Percentiles rank a stretch among this genome's conserved stretches.
Conservation (phyloP, 306 rosid species). For the Cercis canadensis region DNA sequence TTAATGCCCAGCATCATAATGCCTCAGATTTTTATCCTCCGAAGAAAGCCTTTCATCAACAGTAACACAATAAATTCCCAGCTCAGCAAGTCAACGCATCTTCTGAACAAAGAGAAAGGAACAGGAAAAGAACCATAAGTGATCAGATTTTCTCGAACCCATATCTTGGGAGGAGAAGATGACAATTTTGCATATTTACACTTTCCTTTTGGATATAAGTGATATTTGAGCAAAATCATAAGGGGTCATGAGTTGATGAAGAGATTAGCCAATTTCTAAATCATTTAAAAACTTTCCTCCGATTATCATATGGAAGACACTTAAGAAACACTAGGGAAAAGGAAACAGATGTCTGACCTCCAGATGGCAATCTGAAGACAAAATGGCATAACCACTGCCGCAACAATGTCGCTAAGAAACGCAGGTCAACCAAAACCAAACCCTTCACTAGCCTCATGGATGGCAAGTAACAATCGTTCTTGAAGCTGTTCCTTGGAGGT, state of each 20-base stretch:
- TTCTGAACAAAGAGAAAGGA: slow-evolving; percentile 38
- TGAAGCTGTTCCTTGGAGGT: slow-evolving; percentile 92
- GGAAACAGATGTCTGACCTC: slow-evolving; percentile 55
- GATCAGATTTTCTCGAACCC: not conserved
- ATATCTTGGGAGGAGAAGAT: not conserved
- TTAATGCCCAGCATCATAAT: slow-evolving; percentile 34
- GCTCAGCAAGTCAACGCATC: slow-evolving; percentile 33
- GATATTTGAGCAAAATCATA: too few species aligned
- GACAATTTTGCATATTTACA: not conserved
- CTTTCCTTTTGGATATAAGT: not conserved
- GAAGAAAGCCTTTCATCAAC: slow-evolving; percentile 33
- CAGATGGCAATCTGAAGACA: slow-evolving; percentile 50
- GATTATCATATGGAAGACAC: slow-evolving; percentile 1
- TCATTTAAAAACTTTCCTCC: not conserved
- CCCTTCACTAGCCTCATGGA: slow-evolving; percentile 98
- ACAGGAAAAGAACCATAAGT: slow-evolving; percentile 3
- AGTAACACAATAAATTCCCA: slow-evolving; percentile 10
- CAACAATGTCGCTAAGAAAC: slow-evolving; percentile 28
- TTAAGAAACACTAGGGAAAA: not conserved
- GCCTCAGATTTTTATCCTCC: slow-evolving; percentile 34
- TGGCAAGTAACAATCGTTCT: slow-evolving; percentile 94
- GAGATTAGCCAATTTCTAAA: not conserved
- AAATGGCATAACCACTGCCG: slow-evolving; percentile 45
- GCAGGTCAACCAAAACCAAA: slow-evolving; percentile 84
- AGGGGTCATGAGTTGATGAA: too few species aligned